Evolutionary conservation across 1,284 basidiomycete species (phyloP).

Genomic region (Rhodotorula mucilaginosa): DNA sequence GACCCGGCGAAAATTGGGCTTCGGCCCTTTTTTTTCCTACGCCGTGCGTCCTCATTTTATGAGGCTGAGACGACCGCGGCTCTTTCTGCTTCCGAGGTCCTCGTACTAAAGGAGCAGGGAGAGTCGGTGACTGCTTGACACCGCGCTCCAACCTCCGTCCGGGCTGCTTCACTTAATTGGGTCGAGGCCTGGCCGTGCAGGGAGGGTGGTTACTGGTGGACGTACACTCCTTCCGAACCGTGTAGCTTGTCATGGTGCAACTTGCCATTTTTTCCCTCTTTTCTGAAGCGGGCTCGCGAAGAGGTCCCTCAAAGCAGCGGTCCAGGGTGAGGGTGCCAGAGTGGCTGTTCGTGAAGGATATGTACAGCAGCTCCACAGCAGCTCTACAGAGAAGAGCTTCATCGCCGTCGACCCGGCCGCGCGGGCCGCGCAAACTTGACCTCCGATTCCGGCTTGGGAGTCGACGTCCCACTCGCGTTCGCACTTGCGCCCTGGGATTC

Average conservation of each 20-base stretch:
- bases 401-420: constrained; percentile 44
- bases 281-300: too few species aligned
- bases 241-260: neutral
- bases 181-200: neutral
- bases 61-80: constrained; percentile 13
- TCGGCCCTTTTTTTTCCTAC: neutral
- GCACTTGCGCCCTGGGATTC: neutral
- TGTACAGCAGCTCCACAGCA: too few species aligned
- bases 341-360: too few species aligned
- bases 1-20: constrained; percentile 6
- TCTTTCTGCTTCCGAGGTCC: neutral
- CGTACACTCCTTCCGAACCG: neutral
- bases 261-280: too few species aligned
- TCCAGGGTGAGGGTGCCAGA: too few species aligned
- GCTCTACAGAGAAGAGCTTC: neutral
- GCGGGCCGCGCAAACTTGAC: constrained; percentile 44
- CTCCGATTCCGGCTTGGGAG: constrained; percentile 16
- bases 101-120: neutral
- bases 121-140: constrained; percentile 8
- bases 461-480: neutral
- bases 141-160: neutral
- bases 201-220: neutral
- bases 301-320: too few species aligned
- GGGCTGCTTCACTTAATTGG: neutral
- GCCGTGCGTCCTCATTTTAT: constrained; percentile 20